phyloP scores from a whole-genome alignment of 768 basidiomycete genomes.

The Pleurotus platypus region DNA sequence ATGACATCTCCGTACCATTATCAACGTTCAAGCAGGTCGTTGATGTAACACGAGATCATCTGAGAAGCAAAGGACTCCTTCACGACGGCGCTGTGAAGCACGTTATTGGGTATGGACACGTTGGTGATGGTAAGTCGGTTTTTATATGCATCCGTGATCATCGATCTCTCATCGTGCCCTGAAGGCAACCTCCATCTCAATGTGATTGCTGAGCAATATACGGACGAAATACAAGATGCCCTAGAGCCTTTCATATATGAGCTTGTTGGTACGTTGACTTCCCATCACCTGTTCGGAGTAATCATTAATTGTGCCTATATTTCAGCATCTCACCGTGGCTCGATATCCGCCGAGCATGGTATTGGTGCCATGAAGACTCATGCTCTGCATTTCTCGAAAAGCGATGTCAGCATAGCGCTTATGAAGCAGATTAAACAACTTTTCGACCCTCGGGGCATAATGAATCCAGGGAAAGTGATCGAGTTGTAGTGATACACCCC shows the following conservation, averaged over 20 bases:
- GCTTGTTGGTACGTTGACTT: conserved; percentile 62
- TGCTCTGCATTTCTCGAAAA: conserved; percentile 86
- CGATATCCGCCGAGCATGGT: conserved; percentile 96
- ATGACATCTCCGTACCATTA: conserved; percentile 89
- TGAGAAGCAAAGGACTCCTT: conserved; percentile 67
- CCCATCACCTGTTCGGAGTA: background rate
- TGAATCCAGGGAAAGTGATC: conserved; percentile 89
- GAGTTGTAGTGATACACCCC: conserved; percentile 21
- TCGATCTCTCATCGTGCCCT: conserved; percentile 1
- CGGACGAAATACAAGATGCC: conserved; percentile 77
- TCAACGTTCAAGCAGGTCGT: conserved; percentile 85
- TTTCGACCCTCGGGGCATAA: conserved; percentile 88
- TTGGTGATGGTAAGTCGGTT: conserved; percentile 79
- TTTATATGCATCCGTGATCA: background rate
- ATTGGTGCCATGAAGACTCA: conserved; percentile 95
- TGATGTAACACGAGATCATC: conserved; percentile 69
- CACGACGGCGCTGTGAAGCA: conserved; percentile 73
- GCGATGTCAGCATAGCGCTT: conserved; percentile 68
- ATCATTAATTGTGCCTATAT: background rate
- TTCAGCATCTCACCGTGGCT: conserved; percentile 75
- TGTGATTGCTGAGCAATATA: conserved; percentile 78
- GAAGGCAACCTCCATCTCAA: conserved; percentile 94
- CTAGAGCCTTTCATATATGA: conserved; percentile 96
- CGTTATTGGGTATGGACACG: conserved; percentile 93
- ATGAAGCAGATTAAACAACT: conserved; percentile 89